Evolutionary conservation across 257 asterid genomes (phyloP).

Genomic region (Solanum tacnaense): DNA sequence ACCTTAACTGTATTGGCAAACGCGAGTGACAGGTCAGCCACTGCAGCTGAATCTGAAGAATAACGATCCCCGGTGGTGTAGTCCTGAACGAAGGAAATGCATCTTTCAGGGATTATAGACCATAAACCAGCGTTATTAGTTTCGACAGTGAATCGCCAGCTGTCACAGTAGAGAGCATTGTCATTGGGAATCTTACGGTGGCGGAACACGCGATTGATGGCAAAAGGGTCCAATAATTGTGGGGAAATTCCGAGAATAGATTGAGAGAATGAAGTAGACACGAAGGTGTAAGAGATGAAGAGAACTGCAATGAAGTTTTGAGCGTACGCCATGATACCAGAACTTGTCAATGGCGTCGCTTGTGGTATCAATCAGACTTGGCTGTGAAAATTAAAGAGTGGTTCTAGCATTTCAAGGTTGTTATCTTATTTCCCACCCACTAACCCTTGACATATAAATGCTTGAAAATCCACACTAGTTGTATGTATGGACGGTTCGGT

Average conservation of each 20-base stretch:
- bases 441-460: no score
- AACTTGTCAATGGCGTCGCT: neutral
- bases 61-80: constrained; percentile 49
- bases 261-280: constrained; percentile 21
- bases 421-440: no score
- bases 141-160: constrained; percentile 83
- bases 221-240: neutral
- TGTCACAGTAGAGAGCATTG: constrained; percentile 34
- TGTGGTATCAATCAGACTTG: no score
- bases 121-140: constrained; percentile 64
- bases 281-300: constrained; percentile 14
- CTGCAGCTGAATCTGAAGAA: constrained; percentile 48
- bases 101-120: constrained; percentile 33
- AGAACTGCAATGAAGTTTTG: neutral
- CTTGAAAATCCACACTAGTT: no score
- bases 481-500: no score
- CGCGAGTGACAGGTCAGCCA: constrained; percentile 35
- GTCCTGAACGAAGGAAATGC: constrained; percentile 43
- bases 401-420: no score
- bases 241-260: constrained; percentile 33
- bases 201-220: constrained; percentile 10
- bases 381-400: no score
- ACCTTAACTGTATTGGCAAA: constrained; percentile 29
- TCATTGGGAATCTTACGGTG: constrained; percentile 17
- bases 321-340: neutral